phyloP scores from a whole-genome alignment of 2,329 filamentous ascomycete genomes.

The Leptosphaerulina australis region DNA sequence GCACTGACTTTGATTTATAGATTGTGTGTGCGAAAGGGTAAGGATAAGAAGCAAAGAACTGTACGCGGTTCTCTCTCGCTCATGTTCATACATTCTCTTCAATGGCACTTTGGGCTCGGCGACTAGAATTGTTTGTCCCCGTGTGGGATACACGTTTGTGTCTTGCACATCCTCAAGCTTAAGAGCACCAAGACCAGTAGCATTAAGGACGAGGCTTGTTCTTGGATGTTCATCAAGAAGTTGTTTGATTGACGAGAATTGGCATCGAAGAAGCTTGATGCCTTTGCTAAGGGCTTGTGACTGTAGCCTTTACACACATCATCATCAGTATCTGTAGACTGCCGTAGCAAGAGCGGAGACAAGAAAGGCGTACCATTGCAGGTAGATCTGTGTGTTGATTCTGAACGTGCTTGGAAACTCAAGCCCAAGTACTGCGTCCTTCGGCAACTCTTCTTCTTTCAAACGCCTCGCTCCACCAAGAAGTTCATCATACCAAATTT shows the following conservation, averaged over 20 bases:
- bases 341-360: background rate
- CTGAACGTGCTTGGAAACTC: slow-evolving; percentile 47
- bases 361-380: slow-evolving; percentile 40
- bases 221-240: slow-evolving; percentile 66
- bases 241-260: slow-evolving; percentile 69
- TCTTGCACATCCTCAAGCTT: slow-evolving; percentile 85
- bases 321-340: slow-evolving; percentile 2
- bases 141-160: slow-evolving; percentile 69
- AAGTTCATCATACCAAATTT: slow-evolving; percentile 52
- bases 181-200: slow-evolving; percentile 77
- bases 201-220: slow-evolving; percentile 79
- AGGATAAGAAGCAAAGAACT: slow-evolving; percentile 18
- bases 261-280: slow-evolving; percentile 59
- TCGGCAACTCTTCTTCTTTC: slow-evolving; percentile 38
- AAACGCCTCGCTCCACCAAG: slow-evolving; percentile 47
- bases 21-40: no score
- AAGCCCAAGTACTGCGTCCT: slow-evolving; percentile 47
- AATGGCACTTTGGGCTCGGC: slow-evolving; percentile 50
- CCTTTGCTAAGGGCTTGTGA: slow-evolving; percentile 75
- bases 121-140: slow-evolving; percentile 85
- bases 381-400: slow-evolving; percentile 48
- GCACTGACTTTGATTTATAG: no score
- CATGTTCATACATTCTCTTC: slow-evolving; percentile 46
- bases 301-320: slow-evolving; percentile 40
- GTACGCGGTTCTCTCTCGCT: slow-evolving; percentile 10